Percentiles rank a stretch among this genome's conserved stretches.
These are phyloP conservation scores for Eucalyptus victrix DNA, from an alignment of 345 rosid genomes.

Conservation along the genomic window DNA sequence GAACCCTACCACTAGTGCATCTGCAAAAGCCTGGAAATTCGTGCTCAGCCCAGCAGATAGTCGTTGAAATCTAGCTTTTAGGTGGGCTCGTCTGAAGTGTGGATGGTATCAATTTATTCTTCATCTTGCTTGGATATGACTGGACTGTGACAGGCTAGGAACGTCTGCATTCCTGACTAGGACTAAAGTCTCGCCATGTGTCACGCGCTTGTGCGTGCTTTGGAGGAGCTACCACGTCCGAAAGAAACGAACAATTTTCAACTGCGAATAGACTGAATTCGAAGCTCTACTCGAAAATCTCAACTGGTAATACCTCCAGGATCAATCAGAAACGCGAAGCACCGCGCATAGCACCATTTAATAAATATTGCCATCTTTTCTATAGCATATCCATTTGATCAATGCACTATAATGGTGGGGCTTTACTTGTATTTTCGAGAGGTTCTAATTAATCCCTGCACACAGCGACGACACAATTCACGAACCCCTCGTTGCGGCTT, in stretches of 20 bases:
- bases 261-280: neutral
- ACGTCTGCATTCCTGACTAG: neutral
- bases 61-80: neutral
- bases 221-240: neutral
- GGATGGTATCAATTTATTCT: neutral
- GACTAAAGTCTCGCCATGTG: neutral
- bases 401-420: neutral
- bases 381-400: neutral
- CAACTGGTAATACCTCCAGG: neutral
- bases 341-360: neutral
- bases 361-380: neutral
- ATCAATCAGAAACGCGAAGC: neutral
- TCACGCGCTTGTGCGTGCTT: neutral
- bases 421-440: neutral
- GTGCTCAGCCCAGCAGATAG: neutral
- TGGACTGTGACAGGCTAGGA: neutral
- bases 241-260: neutral
- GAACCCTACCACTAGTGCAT: neutral
- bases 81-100: neutral
- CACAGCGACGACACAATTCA: neutral
- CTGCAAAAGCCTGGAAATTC: neutral
- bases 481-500: neutral
- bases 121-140: neutral
- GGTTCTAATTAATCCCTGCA: neutral
- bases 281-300: neutral